These are phyloP conservation scores for Esteya vermicola DNA, from an alignment of 2,329 filamentous ascomycete genomes.

Conservation along the genomic window DNA sequence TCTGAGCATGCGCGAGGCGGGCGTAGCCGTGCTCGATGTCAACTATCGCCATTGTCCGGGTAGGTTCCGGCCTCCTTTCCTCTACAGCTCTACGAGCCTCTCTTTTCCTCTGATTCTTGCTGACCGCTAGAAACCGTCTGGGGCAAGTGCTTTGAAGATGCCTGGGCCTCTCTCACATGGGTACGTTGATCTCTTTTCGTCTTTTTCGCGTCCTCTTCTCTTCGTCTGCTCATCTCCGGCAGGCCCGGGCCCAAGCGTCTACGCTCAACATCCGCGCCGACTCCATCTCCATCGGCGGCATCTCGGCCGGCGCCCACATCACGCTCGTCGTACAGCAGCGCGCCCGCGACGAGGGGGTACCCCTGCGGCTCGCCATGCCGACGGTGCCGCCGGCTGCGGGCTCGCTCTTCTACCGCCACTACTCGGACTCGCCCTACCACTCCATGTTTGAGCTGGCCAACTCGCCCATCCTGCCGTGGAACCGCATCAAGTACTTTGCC, in stretches of 20 bases:
- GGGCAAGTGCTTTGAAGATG: constrained; percentile 23
- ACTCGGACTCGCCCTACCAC: constrained; percentile 19
- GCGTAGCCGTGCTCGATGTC: constrained; percentile 24
- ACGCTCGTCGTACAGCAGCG: constrained; percentile 21
- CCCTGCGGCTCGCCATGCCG: constrained; percentile 19
- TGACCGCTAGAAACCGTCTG: constrained; percentile 16
- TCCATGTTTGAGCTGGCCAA: constrained; percentile 12
- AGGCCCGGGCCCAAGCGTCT: constrained; percentile 15
- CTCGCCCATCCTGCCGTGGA: constrained; percentile 30
- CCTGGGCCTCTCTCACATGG: constrained; percentile 21
- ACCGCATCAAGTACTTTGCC: constrained; percentile 22
- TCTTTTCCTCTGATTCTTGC: not conserved
- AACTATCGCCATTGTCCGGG: constrained; percentile 25
- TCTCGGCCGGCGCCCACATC: constrained; percentile 31
- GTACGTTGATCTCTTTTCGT: constrained; percentile 10
- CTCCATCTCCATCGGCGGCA: constrained; percentile 22
- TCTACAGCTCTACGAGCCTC: too few relatives aligned
- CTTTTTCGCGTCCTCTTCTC: not conserved
- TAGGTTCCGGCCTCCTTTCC: constrained; percentile 6
- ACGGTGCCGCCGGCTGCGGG: constrained; percentile 17
- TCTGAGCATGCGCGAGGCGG: constrained; percentile 19
- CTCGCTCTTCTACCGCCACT: constrained; percentile 15
- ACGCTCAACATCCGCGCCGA: constrained; percentile 17
- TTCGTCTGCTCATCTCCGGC: not conserved
- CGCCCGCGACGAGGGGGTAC: constrained; percentile 21